A percentile compares a stretch with the other conserved stretches of the same genome.
Evolutionary conservation across 345 rosid species (phyloP).

Genomic region (Eucalyptus urophylla): DNA sequence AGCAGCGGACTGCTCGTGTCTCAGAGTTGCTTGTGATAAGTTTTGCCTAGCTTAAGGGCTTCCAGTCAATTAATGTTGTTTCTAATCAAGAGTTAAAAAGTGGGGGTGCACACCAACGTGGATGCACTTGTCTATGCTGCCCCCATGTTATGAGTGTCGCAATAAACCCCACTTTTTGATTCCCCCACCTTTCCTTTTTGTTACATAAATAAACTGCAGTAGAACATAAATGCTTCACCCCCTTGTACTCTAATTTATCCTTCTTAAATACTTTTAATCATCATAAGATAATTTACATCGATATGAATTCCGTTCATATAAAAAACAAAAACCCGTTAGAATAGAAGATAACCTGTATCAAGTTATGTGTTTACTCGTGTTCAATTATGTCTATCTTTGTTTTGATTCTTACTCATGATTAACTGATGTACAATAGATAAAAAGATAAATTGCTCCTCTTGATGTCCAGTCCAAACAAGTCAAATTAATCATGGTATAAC

Average conservation of each 20-base stretch:
- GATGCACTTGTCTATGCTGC: neutral
- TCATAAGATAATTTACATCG: neutral
- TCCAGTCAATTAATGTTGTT: neutral
- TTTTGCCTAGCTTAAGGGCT: neutral
- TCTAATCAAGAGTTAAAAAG: neutral
- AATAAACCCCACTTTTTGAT: neutral
- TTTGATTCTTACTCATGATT: neutral
- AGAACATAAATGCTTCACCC: neutral
- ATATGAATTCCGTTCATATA: neutral
- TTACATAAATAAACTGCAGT: neutral
- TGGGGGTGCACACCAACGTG: neutral
- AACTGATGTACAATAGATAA: neutral
- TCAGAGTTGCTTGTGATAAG: slow-evolving; percentile 1
- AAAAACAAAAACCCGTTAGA: neutral
- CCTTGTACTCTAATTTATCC: neutral
- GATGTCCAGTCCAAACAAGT: neutral
- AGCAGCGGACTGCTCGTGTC: slow-evolving; percentile 10
- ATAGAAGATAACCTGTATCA: neutral
- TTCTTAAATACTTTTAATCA: neutral
- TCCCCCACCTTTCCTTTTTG: neutral
- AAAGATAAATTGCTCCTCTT: neutral
- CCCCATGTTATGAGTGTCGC: neutral
- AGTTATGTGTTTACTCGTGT: neutral
- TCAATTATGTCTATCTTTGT: neutral
- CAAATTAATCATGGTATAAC: neutral